Evolutionary conservation across 192 early-diverging fungal genomes (phyloP).

Genomic region (Coemansia sp.): DNA sequence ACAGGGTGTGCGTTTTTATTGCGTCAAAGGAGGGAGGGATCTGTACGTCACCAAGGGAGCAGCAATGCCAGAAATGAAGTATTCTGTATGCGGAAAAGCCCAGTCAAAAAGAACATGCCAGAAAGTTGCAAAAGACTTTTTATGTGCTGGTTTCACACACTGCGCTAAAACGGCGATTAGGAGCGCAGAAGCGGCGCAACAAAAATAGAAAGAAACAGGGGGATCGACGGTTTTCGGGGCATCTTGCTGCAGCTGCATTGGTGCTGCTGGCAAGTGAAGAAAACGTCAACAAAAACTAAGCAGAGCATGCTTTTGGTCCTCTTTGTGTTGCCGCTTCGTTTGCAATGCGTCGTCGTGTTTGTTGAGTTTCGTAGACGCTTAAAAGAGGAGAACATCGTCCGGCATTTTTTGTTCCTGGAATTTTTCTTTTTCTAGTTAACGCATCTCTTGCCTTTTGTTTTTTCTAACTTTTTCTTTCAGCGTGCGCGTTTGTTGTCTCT

Average conservation of each 20-base stretch:
- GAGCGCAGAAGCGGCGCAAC: background rate
- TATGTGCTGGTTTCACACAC: no score
- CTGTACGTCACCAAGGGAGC: no score
- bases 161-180: background rate
- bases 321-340: background rate
- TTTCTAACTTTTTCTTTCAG: conserved; percentile 4
- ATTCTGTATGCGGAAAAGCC: no score
- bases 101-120: no score
- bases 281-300: no score
- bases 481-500: conserved; percentile 4
- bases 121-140: no score
- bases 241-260: background rate
- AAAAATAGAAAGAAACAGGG: background rate
- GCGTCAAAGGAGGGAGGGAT: background rate
- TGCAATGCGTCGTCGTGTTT: no score
- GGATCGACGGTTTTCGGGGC: background rate
- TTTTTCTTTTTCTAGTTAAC: conserved; percentile 1
- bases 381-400: background rate
- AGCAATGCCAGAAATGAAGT: no score
- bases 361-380: no score
- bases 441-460: conserved; percentile 5
- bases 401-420: background rate
- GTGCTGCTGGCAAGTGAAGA: no score
- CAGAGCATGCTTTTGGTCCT: background rate
- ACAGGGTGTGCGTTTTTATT: background rate